Evolutionary conservation across 176 grass and related monocot genomes (phyloP).

Genomic region (Chloris gayana): DNA sequence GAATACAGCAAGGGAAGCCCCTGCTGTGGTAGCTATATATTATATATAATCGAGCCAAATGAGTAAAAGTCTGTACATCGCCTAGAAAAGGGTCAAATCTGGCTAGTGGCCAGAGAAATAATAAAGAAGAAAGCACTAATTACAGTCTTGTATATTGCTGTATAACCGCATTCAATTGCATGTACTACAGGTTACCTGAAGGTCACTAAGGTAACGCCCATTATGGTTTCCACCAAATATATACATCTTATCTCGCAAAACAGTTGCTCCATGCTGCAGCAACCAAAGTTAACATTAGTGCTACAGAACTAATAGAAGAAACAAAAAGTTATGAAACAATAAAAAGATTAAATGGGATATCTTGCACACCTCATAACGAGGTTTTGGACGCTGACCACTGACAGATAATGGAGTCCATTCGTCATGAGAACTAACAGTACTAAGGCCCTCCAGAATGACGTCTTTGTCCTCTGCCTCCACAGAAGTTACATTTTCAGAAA

Average conservation of each 20-base stretch:
- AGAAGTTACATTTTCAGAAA: slow-evolving; percentile 77
- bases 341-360: slow-evolving; percentile 5
- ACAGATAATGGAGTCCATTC: slow-evolving; percentile 83
- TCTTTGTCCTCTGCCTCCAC: slow-evolving; percentile 90
- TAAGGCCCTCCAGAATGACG: slow-evolving; percentile 86
- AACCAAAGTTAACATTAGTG: slow-evolving; percentile 41
- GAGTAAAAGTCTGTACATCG: too few species aligned
- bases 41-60: too few species aligned
- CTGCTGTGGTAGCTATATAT: too few species aligned
- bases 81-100: too few species aligned
- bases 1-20: too few species aligned
- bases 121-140: too few species aligned
- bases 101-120: too few species aligned
- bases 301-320: slow-evolving; percentile 34
- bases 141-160: not conserved
- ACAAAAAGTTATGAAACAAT: slow-evolving; percentile 5
- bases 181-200: slow-evolving; percentile 61
- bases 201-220: slow-evolving; percentile 95
- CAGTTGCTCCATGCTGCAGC: slow-evolving; percentile 89
- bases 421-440: slow-evolving; percentile 66
- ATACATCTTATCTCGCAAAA: slow-evolving; percentile 93
- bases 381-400: slow-evolving; percentile 66
- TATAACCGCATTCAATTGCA: slow-evolving; percentile 6
- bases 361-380: slow-evolving; percentile 82
- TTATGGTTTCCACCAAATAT: slow-evolving; percentile 98